Evolutionary conservation across 768 basidiomycete genomes (phyloP), one percentile per base, ranked within the genome.

Genomic region (Pisolithus tinctorius): DNA sequence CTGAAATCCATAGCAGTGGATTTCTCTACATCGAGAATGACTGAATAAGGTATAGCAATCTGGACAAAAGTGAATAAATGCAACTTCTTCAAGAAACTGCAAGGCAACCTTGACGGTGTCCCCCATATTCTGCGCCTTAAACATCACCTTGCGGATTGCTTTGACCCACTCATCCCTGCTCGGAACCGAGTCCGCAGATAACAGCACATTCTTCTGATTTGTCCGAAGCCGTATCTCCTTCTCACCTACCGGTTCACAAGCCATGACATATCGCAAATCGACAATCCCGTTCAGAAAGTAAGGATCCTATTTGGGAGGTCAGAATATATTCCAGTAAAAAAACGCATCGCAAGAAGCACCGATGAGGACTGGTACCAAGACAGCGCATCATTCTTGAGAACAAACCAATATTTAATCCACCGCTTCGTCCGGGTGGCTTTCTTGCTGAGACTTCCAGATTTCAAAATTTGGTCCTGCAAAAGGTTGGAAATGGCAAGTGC

Each of bases 221-320:
- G 93, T 94, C 30, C 88, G 75, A 20, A 97, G 66, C 43, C 87
- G 86, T 62, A 97, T 84, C 41, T 84, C 88, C 59, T 77, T 86
- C 59, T 93, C 87, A 13, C 81, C 79, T 3, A 75, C 69, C 0
- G 89, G 74, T 49, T 97, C 94, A 64, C 95, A 96, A 23, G 87
- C 80, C 42, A 91, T 86, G 6, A 88, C 88, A 68, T 98, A 98
- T 54, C 93, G 88, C 30, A 99, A 71, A 61, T 96, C 93, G n/a
- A 94, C 78, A 50, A 97, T 93, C 25, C 93, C 96, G 58, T 93
- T 89, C 10, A 94, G 90, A 66, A 99, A 99, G 69, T 99, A 99
- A 2, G 94, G 95, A 60, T 99, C 93, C 93, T 95, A 54, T 25
- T 27, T 13, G 27, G 45, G 17, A 40, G 46, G 38, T 58, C 49